phyloP scores from a whole-genome alignment of 257 asterid genomes.

The Pogostemon cablin region DNA sequence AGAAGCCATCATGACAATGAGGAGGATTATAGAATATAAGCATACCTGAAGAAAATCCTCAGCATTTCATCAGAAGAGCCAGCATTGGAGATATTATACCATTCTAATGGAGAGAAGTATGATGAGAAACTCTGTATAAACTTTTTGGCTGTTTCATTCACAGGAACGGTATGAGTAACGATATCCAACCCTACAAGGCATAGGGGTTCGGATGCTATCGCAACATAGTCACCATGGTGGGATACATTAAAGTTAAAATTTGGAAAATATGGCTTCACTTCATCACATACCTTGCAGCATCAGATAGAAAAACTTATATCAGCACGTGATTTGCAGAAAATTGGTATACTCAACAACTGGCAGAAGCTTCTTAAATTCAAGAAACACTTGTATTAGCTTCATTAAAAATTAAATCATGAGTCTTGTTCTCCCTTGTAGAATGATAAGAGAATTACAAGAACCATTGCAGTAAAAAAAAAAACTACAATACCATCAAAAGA shows the following conservation, averaged over 20 bases:
- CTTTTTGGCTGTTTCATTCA: conserved; percentile 60
- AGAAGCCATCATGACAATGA: background rate
- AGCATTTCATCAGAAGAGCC: conserved; percentile 61
- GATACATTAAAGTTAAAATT: conserved; percentile 86
- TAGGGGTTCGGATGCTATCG: conserved; percentile 91
- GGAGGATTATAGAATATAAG: background rate
- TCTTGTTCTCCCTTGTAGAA: too few species aligned
- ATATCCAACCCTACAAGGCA: conserved; percentile 91
- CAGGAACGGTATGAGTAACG: conserved; percentile 59
- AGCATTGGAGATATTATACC: conserved; percentile 57
- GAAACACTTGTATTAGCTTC: too few species aligned
- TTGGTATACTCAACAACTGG: too few species aligned
- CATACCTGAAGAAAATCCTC: conserved; percentile 67
- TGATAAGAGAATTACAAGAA: background rate
- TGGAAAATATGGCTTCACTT: conserved; percentile 44
- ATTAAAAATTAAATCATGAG: too few species aligned
- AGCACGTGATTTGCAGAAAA: too few species aligned
- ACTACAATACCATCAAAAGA: too few species aligned
- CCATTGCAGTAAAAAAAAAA: background rate
- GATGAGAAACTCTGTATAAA: conserved; percentile 64
- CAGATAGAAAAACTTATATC: background rate
- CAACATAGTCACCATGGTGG: conserved; percentile 92
- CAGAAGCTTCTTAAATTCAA: too few species aligned
- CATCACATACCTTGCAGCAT: conserved; percentile 53
- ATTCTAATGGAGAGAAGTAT: conserved; percentile 73